phyloP scores from a whole-genome alignment of 768 basidiomycete genomes.

The Auriscalpium vulgare region DNA sequence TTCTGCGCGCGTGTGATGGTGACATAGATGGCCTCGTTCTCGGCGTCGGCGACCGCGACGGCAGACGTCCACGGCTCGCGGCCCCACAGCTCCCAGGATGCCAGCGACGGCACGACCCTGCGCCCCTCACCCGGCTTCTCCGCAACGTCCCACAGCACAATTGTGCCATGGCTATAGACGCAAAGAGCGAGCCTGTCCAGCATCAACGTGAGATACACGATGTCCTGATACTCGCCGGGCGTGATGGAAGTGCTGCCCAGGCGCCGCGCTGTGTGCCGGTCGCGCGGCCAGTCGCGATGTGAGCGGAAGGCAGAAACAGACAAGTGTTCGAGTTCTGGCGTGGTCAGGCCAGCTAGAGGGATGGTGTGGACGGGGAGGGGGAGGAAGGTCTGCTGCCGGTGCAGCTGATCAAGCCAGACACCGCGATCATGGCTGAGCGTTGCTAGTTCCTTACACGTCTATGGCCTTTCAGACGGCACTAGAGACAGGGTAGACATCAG shows the following conservation, averaged over 20 bases:
- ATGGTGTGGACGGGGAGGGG: neutral
- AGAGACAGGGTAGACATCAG: too few relatives aligned
- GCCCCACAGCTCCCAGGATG: slow-evolving; percentile 2
- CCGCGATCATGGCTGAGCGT: neutral
- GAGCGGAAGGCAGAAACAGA: neutral
- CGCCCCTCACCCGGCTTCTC: neutral
- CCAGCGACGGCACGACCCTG: neutral
- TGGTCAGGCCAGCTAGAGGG: neutral
- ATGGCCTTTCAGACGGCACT: neutral
- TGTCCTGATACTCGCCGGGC: neutral
- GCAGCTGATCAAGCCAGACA: slow-evolving; percentile 1
- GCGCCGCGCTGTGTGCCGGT: neutral
- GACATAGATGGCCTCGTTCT: neutral
- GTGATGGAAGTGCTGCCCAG: neutral
- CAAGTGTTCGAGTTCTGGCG: neutral
- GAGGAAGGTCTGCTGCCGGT: neutral
- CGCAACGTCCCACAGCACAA: neutral
- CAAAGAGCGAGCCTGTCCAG: neutral
- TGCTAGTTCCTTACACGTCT: neutral
- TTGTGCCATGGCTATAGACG: neutral
- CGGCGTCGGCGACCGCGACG: neutral
- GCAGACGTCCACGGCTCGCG: slow-evolving; percentile 3
- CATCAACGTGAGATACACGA: neutral
- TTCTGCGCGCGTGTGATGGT: slow-evolving; percentile 1
- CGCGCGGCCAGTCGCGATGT: neutral